phyloP scores from a whole-genome alignment of 768 basidiomycete genomes.

The Hypsizygus marmoreus region DNA sequence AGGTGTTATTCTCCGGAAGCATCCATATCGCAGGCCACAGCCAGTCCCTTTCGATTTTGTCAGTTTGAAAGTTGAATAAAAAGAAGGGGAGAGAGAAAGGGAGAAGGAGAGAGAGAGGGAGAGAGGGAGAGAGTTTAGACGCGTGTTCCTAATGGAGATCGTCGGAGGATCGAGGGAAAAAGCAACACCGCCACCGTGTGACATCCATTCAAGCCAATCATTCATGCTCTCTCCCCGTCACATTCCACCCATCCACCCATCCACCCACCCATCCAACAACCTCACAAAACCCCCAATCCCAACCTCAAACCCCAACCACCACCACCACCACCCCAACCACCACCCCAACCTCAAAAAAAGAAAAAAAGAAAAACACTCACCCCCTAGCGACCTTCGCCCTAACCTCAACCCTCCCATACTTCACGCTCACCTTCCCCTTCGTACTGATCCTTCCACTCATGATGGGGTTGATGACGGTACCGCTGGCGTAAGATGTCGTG shows the following conservation, averaged over 20 bases:
- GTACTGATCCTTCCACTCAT: conserved; percentile 77
- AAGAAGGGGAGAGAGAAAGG: not conserved
- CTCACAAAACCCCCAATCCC: conserved; percentile 5
- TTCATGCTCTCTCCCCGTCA: no score
- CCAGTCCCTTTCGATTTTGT: conserved; percentile 49
- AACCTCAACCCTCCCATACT: conserved; percentile 63
- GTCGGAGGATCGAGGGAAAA: no score
- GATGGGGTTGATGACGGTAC: conserved; percentile 71
- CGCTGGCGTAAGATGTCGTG: conserved; percentile 25
- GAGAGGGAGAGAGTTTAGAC: no score
- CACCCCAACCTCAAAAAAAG: conserved; percentile 39
- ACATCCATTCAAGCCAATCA: no score
- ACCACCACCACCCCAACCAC: conserved; percentile 30
- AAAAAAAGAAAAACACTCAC: conserved; percentile 38
- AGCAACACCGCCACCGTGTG: no score
- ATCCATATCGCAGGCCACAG: conserved; percentile 80
- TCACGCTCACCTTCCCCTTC: conserved; percentile 54
- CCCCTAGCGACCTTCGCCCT: conserved; percentile 63
- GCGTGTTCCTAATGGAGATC: no score
- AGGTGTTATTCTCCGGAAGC: conserved; percentile 63
- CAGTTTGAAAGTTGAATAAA: not conserved
- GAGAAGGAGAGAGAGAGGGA: not conserved
- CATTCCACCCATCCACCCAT: no score
- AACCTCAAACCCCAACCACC: not conserved
- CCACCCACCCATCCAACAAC: no score